Conservation (phyloP, 148 eudicot species). For the Euryodendron excelsum region DNA sequence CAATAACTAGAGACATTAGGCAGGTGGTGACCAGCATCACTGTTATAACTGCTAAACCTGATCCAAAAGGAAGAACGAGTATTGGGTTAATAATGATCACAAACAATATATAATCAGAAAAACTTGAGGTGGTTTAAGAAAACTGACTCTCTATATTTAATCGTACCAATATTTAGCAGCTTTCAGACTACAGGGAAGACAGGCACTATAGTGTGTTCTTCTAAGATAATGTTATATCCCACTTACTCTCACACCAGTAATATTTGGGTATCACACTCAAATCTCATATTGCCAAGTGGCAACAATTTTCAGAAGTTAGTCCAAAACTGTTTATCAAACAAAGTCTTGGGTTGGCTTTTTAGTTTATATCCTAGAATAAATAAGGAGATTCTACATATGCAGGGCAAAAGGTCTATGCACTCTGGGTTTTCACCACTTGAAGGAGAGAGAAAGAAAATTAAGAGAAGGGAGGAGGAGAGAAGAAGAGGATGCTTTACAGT, state of each 20-base stretch:
- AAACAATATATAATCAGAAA: too few relatives aligned
- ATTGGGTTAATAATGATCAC: background rate
- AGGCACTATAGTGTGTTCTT: too few relatives aligned
- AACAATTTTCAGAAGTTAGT: background rate
- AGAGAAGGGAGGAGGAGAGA: background rate
- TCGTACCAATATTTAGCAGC: background rate
- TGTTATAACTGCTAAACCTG: conserved; percentile 97
- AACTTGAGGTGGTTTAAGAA: background rate
- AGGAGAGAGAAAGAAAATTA: background rate
- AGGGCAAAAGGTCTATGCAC: background rate
- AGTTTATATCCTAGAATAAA: background rate
- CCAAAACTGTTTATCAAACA: background rate
- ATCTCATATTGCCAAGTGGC: background rate
- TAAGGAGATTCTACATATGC: background rate
- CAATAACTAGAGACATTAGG: conserved; percentile 93
- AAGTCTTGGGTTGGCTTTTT: background rate
- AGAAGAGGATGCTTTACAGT: background rate
- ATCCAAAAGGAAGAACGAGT: conserved; percentile 12
- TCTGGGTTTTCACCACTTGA: background rate
- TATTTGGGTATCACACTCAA: too few relatives aligned
- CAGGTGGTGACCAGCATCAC: conserved; percentile 99
- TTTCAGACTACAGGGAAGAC: background rate
- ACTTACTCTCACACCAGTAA: too few relatives aligned
- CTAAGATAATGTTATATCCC: too few relatives aligned
- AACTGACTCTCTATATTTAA: background rate